phyloP scores from a whole-genome alignment of 2,329 filamentous ascomycete genomes.

The Fusarium vanettenii region DNA sequence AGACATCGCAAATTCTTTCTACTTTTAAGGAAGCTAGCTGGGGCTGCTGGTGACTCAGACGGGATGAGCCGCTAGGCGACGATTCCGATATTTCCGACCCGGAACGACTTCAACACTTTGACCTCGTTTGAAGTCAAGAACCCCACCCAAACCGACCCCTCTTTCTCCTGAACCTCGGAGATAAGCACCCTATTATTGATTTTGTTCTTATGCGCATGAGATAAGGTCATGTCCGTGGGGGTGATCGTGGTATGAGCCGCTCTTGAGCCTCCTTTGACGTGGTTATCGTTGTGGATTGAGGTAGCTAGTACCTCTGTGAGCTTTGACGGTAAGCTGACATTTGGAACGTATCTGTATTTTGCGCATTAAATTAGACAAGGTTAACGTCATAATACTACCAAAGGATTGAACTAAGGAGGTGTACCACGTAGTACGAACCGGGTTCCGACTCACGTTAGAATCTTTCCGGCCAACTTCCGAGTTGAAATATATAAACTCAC shows the following conservation, averaged over 20 bases:
- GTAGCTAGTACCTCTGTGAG: neutral
- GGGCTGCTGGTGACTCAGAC: neutral
- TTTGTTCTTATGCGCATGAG: neutral
- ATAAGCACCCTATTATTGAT: neutral
- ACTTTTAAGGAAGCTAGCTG: neutral
- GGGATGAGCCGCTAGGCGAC: neutral
- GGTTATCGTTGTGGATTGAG: neutral
- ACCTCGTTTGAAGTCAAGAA: neutral
- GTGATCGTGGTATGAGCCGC: neutral
- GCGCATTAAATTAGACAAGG: neutral
- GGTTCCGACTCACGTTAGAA: neutral
- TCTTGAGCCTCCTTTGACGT: neutral
- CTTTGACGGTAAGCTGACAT: neutral
- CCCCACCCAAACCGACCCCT: neutral
- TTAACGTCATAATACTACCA: neutral
- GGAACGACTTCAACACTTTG: neutral
- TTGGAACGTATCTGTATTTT: neutral
- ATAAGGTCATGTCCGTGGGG: neutral
- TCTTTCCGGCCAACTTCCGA: neutral
- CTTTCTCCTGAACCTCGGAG: neutral
- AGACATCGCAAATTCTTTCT: neutral
- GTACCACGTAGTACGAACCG: neutral
- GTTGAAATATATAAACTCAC: neutral
- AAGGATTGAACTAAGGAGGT: neutral
- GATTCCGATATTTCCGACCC: neutral